Percentiles rank a stretch among this genome's conserved stretches.
phyloP scores from a whole-genome alignment of 352 stramenopile species.

The Globisporangium viniferum region DNA sequence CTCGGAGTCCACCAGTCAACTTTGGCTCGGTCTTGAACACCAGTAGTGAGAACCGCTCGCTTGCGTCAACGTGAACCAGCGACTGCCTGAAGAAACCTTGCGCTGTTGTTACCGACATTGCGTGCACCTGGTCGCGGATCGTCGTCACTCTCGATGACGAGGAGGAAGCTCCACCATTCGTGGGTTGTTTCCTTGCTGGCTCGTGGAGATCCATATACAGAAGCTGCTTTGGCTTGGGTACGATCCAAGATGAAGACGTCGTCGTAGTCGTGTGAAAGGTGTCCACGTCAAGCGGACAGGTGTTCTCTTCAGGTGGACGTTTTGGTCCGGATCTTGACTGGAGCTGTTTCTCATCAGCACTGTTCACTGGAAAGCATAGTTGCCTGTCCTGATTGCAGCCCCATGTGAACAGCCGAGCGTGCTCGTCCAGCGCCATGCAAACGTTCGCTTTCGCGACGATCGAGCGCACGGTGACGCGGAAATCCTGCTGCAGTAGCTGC shows the following conservation, averaged over 20 bases:
- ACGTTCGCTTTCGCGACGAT: slow-evolving; percentile 32
- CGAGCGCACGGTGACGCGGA: neutral
- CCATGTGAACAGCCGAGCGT: slow-evolving; percentile 49
- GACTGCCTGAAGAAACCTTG: slow-evolving; percentile 12
- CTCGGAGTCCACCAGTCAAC: neutral
- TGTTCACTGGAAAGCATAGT: slow-evolving; percentile 23
- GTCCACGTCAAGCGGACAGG: neutral
- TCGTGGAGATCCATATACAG: slow-evolving; percentile 44
- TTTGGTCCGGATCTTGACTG: neutral
- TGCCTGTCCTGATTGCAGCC: slow-evolving; percentile 41
- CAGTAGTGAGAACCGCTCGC: slow-evolving; percentile 46
- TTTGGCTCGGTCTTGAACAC: slow-evolving; percentile 43
- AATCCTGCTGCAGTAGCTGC: neutral
- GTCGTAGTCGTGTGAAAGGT: neutral
- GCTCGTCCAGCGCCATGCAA: slow-evolving; percentile 42
- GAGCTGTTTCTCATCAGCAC: neutral
- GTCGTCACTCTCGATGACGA: slow-evolving; percentile 17
- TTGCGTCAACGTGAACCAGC: slow-evolving; percentile 35
- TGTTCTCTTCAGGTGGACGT: neutral
- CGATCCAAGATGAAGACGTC: neutral
- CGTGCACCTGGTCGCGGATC: slow-evolving; percentile 33
- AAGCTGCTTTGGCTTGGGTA: slow-evolving; percentile 29
- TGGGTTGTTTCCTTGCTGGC: slow-evolving; percentile 9
- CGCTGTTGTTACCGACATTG: slow-evolving; percentile 3
- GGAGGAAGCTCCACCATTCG: neutral